Evolutionary conservation across 306 rosid genomes (phyloP).

Genomic region (Begonia peltatifolia): DNA sequence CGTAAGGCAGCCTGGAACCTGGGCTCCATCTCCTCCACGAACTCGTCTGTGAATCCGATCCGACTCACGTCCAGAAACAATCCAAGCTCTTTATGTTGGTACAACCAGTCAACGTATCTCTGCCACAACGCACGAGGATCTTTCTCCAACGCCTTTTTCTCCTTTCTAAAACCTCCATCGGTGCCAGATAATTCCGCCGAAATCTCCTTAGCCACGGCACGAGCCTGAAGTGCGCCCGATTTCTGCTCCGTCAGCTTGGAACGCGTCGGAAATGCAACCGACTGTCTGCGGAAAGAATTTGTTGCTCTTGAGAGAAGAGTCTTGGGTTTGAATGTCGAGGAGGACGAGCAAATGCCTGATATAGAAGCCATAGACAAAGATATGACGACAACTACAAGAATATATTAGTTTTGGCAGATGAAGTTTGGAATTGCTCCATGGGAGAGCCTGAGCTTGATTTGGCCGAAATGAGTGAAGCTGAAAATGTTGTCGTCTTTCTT

Average conservation of each 20-base stretch:
- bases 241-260: constrained; percentile 14
- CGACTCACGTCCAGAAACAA: constrained; percentile 74
- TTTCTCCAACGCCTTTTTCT: constrained; percentile 35
- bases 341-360: constrained; percentile 59
- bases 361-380: constrained; percentile 52
- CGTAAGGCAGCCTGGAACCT: constrained; percentile 44
- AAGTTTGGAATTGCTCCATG: constrained; percentile 1
- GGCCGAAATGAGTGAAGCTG: constrained; percentile 1
- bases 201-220: constrained; percentile 50
- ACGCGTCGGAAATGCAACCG: constrained; percentile 21
- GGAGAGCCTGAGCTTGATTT: not conserved
- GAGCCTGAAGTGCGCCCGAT: constrained; percentile 9
- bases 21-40: constrained; percentile 65
- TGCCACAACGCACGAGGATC: constrained; percentile 64
- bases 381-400: constrained; percentile 4
- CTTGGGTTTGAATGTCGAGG: constrained; percentile 38
- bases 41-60: constrained; percentile 84
- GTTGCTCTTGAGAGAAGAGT: constrained; percentile 10
- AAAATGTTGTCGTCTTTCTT: not conserved
- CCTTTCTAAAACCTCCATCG: constrained; percentile 11
- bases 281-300: constrained; percentile 15
- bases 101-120: constrained; percentile 75
- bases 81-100: constrained; percentile 86
- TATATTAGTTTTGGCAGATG: not conserved
- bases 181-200: constrained; percentile 27